phyloP scores from a whole-genome alignment of 345 rosid species.

The Camelina neglecta region DNA sequence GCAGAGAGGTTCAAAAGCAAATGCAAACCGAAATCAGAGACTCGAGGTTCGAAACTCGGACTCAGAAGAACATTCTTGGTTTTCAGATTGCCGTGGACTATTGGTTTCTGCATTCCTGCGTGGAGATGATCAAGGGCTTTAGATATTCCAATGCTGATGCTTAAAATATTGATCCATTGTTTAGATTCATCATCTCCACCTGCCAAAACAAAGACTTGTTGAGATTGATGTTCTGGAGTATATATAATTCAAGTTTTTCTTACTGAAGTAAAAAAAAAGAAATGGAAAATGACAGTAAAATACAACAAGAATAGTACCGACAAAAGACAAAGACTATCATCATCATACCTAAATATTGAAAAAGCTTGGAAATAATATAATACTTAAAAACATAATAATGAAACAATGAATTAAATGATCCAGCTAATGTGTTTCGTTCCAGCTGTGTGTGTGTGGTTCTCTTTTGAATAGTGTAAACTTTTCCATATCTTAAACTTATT shows the following conservation, averaged over 20 bases:
- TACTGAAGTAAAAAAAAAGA: not conserved
- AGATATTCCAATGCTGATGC: constrained; percentile 66
- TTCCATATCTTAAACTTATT: too few relatives aligned
- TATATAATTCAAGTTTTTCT: not conserved
- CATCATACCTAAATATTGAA: not conserved
- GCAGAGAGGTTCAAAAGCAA: constrained; percentile 64
- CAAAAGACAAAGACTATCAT: constrained; percentile 9
- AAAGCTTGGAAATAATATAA: not conserved
- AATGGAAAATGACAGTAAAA: constrained; percentile 20
- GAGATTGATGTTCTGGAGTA: constrained; percentile 7
- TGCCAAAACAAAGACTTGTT: constrained; percentile 30
- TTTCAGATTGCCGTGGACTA: constrained; percentile 83
- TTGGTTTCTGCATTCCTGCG: constrained; percentile 59
- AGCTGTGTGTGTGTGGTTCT: constrained; percentile 26
- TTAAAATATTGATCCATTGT: constrained; percentile 62
- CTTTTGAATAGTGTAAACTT: not conserved
- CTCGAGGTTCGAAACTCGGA: constrained; percentile 54
- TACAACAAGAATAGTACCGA: constrained; percentile 7
- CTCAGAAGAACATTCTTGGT: constrained; percentile 75
- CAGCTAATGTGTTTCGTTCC: constrained; percentile 36
- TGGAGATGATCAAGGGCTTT: constrained; percentile 83
- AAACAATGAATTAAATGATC: constrained; percentile 24
- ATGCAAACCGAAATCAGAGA: constrained; percentile 78
- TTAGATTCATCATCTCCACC: constrained; percentile 62
- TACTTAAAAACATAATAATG: constrained; percentile 14